Evolutionary conservation across 345 rosid genomes (phyloP).

Genomic region (Linum lewisii): DNA sequence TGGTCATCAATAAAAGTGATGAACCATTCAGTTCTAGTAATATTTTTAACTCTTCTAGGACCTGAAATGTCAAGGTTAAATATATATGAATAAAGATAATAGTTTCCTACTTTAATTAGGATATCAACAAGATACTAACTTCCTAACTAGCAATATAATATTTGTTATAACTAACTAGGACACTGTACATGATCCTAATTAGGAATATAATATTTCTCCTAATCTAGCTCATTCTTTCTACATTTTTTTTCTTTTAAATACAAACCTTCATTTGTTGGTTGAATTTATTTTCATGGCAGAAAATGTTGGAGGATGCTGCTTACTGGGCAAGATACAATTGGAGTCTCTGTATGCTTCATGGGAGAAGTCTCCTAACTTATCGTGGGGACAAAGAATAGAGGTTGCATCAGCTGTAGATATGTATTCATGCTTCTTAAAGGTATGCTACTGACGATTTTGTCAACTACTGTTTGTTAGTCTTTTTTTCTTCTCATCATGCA

Average conservation of each 20-base stretch:
- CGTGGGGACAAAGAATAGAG: conserved; percentile 79
- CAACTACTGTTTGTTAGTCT: not conserved
- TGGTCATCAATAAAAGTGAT: too few relatives aligned
- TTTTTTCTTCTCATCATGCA: not conserved
- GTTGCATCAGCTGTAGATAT: conserved; percentile 51
- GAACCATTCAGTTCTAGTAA: too few relatives aligned
- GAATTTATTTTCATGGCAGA: conserved; percentile 33
- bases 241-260: not conserved
- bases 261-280: not conserved
- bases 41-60: too few relatives aligned
- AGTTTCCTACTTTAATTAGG: too few relatives aligned
- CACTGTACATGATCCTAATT: too few relatives aligned
- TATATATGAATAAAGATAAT: too few relatives aligned
- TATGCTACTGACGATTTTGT: conserved; percentile 13
- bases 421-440: conserved; percentile 81
- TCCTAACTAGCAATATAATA: too few relatives aligned
- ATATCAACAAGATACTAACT: too few relatives aligned
- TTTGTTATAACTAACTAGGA: too few relatives aligned
- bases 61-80: too few relatives aligned
- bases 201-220: too few relatives aligned
- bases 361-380: conserved; percentile 76
- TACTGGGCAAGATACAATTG: conserved; percentile 70
- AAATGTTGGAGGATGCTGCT: conserved; percentile 70
- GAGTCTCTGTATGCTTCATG: conserved; percentile 55
- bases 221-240: too few relatives aligned